Base-by-base conservation (phyloP, 2,329 filamentous ascomycete genomes). In the Alternaria sp. region DNA sequence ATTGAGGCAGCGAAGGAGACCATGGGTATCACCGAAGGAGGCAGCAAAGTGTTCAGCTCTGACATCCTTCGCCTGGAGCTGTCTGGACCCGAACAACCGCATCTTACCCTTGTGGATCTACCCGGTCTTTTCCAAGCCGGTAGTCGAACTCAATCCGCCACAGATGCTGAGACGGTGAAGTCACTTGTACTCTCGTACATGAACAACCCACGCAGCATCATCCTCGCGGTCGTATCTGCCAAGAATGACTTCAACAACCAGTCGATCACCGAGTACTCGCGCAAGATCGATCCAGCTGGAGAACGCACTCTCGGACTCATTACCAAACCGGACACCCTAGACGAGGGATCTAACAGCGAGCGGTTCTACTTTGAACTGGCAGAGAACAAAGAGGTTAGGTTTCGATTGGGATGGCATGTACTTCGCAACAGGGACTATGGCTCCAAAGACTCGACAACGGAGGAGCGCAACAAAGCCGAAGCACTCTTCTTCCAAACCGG, bases 191-290 rank as follows among this genome's bases (percentile, higher is more conserved):
- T 84, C 3, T 75, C 76, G 0, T 91, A 91, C 67, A 88, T 91
- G 82, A 69, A 71, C 71, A n/a, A 85, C 26, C 72, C 79, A 12
- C 82, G 87, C n/a, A 90, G 83, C 68, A 87, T 91, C 57, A 87
- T 90, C 2, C 77, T 90, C 0, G 85, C 86, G 1, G 77, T 82
- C 0, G 70, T 82, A 0, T 79, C 77, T 2, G 79, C 81, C 0
- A 79, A 78, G 56, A 77, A 80, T 13, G 82, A 87, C 46, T 82
- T 84, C 67, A 85, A 85, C 9, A 85, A 87, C 19, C 88, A 92
- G 68, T 78, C 81, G 2, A 84, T 91, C 2, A 79, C 86, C 0
- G 81, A 83, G 25, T 84, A 82, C 11, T 82, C 82, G 0, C 78
- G 81, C n/a, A 64, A 78, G 30, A 82, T 86, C 32, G 85, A 88